These are phyloP conservation scores for Cladosporium velox DNA, from an alignment of 2,329 filamentous ascomycete species.

Conservation along the genomic window DNA sequence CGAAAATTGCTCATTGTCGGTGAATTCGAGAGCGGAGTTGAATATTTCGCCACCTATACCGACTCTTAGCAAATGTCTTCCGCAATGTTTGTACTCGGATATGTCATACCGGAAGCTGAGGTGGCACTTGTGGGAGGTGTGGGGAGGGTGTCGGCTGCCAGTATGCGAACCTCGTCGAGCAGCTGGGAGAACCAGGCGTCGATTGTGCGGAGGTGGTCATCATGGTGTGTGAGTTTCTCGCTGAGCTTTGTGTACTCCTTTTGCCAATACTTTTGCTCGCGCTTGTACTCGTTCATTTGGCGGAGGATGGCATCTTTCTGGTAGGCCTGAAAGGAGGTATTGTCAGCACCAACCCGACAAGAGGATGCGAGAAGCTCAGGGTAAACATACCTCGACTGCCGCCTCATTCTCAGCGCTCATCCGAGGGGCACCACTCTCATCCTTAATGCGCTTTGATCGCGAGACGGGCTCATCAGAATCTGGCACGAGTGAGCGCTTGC, in stretches of 20 bases:
- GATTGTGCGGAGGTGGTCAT: slow-evolving; percentile 87
- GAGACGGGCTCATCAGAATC: slow-evolving; percentile 81
- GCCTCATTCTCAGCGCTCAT: slow-evolving; percentile 70
- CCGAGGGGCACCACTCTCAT: slow-evolving; percentile 73
- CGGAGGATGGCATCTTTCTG: slow-evolving; percentile 96
- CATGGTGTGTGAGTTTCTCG: slow-evolving; percentile 77
- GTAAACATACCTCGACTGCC: slow-evolving; percentile 69
- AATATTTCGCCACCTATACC: slow-evolving; percentile 44
- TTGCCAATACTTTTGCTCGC: slow-evolving; percentile 81
- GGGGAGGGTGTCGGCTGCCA: slow-evolving; percentile 42
- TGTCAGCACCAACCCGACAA: slow-evolving; percentile 5
- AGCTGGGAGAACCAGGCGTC: slow-evolving; percentile 91
- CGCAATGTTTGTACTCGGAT: slow-evolving; percentile 27
- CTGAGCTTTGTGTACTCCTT: slow-evolving; percentile 76
- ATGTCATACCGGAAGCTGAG: slow-evolving; percentile 34
- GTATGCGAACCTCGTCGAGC: slow-evolving; percentile 51
- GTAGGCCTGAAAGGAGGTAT: slow-evolving; percentile 63
- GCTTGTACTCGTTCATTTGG: slow-evolving; percentile 97
- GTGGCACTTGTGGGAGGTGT: slow-evolving; percentile 34
- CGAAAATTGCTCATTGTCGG: slow-evolving; percentile 66
- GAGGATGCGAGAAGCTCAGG: slow-evolving; percentile 19
- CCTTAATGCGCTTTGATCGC: slow-evolving; percentile 81
- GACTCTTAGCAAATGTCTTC: slow-evolving; percentile 35
- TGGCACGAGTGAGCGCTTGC: slow-evolving; percentile 87
- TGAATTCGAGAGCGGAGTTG: slow-evolving; percentile 56